These are phyloP conservation scores for Calonectria naviculata DNA, from an alignment of 2,329 filamentous ascomycete genomes.

Conservation along the genomic window DNA sequence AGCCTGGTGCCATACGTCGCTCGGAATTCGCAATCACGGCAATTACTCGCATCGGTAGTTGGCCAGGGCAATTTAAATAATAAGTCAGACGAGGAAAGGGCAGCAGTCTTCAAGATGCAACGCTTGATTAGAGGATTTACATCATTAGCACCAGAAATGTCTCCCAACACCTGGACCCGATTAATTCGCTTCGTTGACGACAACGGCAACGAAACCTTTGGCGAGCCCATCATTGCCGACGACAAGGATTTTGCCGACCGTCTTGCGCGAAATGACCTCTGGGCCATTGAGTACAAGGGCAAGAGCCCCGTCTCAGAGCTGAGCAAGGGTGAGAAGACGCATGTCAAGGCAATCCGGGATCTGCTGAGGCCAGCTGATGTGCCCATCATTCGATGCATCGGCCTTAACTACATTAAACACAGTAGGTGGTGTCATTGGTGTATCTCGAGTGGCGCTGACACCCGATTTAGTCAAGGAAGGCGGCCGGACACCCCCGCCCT, in stretches of 20 bases:
- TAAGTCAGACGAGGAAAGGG: not conserved
- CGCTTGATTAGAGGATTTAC: slow-evolving; percentile 15
- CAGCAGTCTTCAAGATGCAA: not conserved
- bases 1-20: not conserved
- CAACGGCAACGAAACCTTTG: slow-evolving; percentile 46
- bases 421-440: slow-evolving; percentile 35
- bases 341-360: slow-evolving; percentile 45
- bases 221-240: slow-evolving; percentile 43
- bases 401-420: slow-evolving; percentile 50
- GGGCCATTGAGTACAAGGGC: slow-evolving; percentile 45
- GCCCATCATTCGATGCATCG: slow-evolving; percentile 49
- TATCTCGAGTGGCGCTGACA: not conserved
- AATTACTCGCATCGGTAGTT: not conserved
- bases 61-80: slow-evolving; percentile 8
- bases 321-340: slow-evolving; percentile 41
- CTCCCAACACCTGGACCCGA: slow-evolving; percentile 41
- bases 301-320: slow-evolving; percentile 36
- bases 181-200: slow-evolving; percentile 50
- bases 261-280: slow-evolving; percentile 39
- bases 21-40: slow-evolving; percentile 8
- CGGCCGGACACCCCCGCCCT: slow-evolving; percentile 61
- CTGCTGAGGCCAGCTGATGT: slow-evolving; percentile 45
- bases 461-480: slow-evolving; percentile 59
- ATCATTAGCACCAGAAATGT: slow-evolving; percentile 30
- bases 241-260: slow-evolving; percentile 40